Evolutionary conservation across 2,329 filamentous ascomycete species (phyloP).

Genomic region (Colletotrichum agaves): DNA sequence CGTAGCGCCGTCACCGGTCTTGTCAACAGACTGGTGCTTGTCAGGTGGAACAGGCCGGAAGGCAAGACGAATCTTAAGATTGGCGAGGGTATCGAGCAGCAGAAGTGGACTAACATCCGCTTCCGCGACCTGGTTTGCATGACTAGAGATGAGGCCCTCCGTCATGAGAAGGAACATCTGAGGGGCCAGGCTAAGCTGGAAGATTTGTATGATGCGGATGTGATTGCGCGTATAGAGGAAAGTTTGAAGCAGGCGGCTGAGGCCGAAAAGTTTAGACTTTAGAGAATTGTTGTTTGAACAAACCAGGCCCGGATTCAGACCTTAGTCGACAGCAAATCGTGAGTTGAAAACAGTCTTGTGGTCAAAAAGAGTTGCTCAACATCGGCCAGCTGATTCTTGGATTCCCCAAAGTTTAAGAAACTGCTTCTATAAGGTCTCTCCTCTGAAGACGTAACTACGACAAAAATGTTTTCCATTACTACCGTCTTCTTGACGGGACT

Average conservation of each 20-base stretch:
- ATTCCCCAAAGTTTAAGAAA: too few species aligned
- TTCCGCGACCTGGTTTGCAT: constrained; percentile 84
- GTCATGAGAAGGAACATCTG: constrained; percentile 84
- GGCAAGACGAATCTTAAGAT: constrained; percentile 67
- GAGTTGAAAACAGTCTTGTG: too few species aligned
- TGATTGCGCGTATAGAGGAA: constrained; percentile 73
- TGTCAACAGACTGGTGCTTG: constrained; percentile 80
- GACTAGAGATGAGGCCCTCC: constrained; percentile 88
- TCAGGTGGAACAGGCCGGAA: constrained; percentile 79
- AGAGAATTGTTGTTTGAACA: not conserved
- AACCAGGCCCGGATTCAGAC: too few species aligned
- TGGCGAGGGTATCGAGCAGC: constrained; percentile 74
- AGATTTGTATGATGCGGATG: constrained; percentile 78
- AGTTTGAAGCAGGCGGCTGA: constrained; percentile 74
- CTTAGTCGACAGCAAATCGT: too few species aligned
- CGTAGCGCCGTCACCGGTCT: constrained; percentile 86
- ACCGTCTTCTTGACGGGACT: too few species aligned
- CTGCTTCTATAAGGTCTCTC: too few species aligned
- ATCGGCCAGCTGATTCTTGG: too few species aligned
- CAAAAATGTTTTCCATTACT: too few species aligned
- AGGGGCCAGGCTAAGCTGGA: constrained; percentile 73
- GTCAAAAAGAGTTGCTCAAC: too few species aligned
- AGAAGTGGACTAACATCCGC: constrained; percentile 78
- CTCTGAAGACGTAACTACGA: too few species aligned
- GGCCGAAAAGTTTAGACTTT: constrained; percentile 63